Conservation (phyloP, 1,284 basidiomycete genomes). For the Moniliella sp. region DNA sequence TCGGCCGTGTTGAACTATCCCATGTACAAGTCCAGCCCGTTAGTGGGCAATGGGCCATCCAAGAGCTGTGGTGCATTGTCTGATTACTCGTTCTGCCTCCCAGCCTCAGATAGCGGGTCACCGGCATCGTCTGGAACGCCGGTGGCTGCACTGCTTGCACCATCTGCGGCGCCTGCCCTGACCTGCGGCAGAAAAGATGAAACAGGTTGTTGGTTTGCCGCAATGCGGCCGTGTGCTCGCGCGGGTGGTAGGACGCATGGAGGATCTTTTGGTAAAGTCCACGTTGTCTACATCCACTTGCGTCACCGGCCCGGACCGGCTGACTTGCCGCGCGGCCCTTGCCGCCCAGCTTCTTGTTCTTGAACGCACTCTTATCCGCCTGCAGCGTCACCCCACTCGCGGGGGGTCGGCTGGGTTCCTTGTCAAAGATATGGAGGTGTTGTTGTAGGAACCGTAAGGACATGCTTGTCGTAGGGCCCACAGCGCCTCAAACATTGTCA, state of each 20-base stretch:
- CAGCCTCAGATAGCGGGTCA: no score
- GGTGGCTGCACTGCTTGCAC: no score
- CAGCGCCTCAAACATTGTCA: constrained; percentile 64
- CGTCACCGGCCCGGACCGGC: constrained; percentile 46
- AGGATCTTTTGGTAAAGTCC: constrained; percentile 87
- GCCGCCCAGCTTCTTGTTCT: constrained; percentile 73
- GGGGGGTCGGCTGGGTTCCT: constrained; percentile 39
- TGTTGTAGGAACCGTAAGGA: constrained; percentile 78
- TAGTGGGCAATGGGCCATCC: no score
- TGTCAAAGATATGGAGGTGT: constrained; percentile 98
- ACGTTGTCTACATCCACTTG: constrained; percentile 28
- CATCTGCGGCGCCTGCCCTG: no score
- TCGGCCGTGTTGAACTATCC: no score
- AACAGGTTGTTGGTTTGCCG: no score
- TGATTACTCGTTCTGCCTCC: no score
- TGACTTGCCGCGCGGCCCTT: constrained; percentile 52
- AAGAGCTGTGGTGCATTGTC: no score
- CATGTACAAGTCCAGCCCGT: no score
- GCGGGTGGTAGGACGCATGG: constrained; percentile 70
- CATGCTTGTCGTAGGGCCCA: constrained; percentile 30
- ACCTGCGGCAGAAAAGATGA: no score
- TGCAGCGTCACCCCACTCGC: constrained; percentile 84
- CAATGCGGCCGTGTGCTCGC: constrained; percentile 77
- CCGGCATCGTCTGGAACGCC: no score
- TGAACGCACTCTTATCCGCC: constrained; percentile 98